Evolutionary conservation across 2,329 filamentous ascomycete genomes (phyloP).

Genomic region (Xylariales sp.): DNA sequence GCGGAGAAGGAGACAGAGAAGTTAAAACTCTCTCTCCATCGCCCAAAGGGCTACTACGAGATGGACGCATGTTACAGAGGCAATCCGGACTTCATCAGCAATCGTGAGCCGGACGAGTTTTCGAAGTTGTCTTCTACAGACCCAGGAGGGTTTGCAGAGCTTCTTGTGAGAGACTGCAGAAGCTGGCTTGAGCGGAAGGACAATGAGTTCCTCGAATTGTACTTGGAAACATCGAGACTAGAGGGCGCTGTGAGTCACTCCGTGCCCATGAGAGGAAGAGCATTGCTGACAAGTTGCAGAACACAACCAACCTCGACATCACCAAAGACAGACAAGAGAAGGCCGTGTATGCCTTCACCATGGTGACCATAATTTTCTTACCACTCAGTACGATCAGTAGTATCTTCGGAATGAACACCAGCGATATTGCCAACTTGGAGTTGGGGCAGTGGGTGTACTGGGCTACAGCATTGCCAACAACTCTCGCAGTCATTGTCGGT

Average conservation of each 20-base stretch:
- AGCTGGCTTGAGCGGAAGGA: constrained; percentile 31
- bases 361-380: constrained; percentile 35
- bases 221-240: constrained; percentile 19
- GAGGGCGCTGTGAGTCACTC: constrained; percentile 21
- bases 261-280: too few species aligned
- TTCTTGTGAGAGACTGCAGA: constrained; percentile 35
- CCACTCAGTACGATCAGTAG: constrained; percentile 30
- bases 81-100: constrained; percentile 8
- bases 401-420: constrained; percentile 48
- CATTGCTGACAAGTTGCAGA: too few species aligned
- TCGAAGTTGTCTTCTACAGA: constrained; percentile 33
- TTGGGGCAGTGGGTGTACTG: constrained; percentile 45
- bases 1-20: constrained; percentile 16
- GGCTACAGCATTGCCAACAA: constrained; percentile 43
- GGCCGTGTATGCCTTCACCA: constrained; percentile 31
- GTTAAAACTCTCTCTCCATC: too few species aligned
- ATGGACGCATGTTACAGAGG: not conserved
- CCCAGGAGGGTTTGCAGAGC: constrained; percentile 30
- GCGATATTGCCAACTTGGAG: constrained; percentile 45
- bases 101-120: constrained; percentile 22
- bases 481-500: not conserved
- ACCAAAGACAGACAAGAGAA: constrained; percentile 17
- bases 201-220: constrained; percentile 25
- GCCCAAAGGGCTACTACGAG: too few species aligned
- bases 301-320: constrained; percentile 7